Evolutionary conservation across 2,329 filamentous ascomycete genomes (phyloP), one percentile per base, ranked within the genome.

Genomic region (Ophiostoma novo-ulmi): DNA sequence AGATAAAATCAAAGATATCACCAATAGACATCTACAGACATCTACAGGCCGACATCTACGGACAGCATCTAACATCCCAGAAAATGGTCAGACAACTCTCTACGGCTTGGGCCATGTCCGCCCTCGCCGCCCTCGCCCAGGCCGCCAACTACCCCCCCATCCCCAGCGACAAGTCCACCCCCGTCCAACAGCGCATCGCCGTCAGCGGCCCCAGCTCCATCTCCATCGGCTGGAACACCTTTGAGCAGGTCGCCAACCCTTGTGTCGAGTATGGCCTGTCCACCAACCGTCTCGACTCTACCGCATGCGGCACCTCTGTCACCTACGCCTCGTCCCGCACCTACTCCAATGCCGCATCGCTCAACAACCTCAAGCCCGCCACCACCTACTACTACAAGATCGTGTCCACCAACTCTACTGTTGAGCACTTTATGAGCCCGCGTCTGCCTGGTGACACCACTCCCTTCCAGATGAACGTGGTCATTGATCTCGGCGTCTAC

Each of bases 321-420:
- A 87, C 85, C 0, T 87, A 87, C 73, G 76, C 78, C 0, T 83
- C 82, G 0, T 86, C 85, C n/a, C 81, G 85, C 14, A 88, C 85
- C 0, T 86, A 80, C 74, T 81, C 81, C 48, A 84, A 87, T 73
- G 78, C 79, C 0, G 85, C 85, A 0, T 79, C 79, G 1, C 76
- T 88, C 44, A 78, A 79, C 0, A 79, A 75, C 7, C 77, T 88
- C 26, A 77, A 77, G 0, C 81, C 86, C 0, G 85, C 82, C 0
- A 87, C 85, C 1, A 86, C 81, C 0, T 88, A 88, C 77, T 88
- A 85, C 79, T 88, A 88, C 79, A 81, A 85, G 78, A 87, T 88
- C 67, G 80, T 79, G 10, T 87, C 85, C 1, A 83, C 80, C 38
- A 88, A 88, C 77, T 85, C 85, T 0, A 85, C 76, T 4, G 78